A percentile compares a stretch with the other conserved stretches of the same genome.
Evolutionary conservation across 2,329 filamentous ascomycete species (phyloP).

Genomic region (Xylariales sp.): DNA sequence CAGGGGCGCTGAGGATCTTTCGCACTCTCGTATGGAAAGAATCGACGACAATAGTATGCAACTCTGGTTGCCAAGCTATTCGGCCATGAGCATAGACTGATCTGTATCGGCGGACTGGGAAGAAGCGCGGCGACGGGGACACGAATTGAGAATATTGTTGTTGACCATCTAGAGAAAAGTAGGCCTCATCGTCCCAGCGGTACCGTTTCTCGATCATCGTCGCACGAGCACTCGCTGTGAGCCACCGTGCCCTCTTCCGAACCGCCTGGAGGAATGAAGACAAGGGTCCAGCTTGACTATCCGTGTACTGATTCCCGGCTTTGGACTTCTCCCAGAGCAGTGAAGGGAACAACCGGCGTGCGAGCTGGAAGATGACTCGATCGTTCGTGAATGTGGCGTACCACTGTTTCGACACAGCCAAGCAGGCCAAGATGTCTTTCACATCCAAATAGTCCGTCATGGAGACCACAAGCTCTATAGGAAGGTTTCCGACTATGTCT

Average conservation of each 20-base stretch:
- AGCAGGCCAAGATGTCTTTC: constrained; percentile 3
- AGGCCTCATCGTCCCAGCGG: background rate
- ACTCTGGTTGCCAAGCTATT: constrained; percentile 5
- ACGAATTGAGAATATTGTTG: constrained; percentile 5
- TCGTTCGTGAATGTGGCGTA: background rate
- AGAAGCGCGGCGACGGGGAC: background rate
- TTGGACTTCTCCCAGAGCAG: constrained; percentile 3
- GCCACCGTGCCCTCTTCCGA: background rate
- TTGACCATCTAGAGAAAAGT: background rate
- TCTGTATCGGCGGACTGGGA: background rate
- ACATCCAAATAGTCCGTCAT: background rate
- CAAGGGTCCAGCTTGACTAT: background rate
- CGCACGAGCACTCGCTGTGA: background rate
- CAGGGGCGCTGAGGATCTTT: background rate
- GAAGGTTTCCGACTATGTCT: constrained; percentile 4
- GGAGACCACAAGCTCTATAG: constrained; percentile 5
- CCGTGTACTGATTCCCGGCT: no score
- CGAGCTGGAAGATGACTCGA: constrained; percentile 4
- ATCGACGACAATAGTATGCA: constrained; percentile 3
- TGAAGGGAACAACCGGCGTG: constrained; percentile 4
- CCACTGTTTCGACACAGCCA: background rate
- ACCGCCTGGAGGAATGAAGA: background rate
- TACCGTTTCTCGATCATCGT: background rate
- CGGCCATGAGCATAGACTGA: constrained; percentile 3
- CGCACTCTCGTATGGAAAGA: background rate